These are phyloP conservation scores for Arthrobotrys sinensis DNA, from an alignment of 2,329 filamentous ascomycete species.

Conservation along the genomic window DNA sequence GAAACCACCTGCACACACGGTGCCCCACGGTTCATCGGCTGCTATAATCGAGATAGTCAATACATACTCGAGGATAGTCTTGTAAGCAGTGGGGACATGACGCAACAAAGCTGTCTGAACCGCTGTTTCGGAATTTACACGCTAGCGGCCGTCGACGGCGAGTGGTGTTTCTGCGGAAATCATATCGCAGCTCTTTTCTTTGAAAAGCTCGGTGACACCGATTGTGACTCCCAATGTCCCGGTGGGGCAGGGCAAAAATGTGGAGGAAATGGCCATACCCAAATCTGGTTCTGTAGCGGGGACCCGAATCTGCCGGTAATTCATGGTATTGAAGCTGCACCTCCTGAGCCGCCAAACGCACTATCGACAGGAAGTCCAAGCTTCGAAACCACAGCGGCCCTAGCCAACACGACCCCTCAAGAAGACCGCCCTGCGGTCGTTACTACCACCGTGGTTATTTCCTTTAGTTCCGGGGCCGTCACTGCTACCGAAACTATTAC, in stretches of 20 bases:
- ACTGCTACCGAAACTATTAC: too few species aligned
- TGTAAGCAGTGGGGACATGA: background rate
- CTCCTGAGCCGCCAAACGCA: too few species aligned
- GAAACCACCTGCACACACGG: background rate
- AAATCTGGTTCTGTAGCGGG: background rate
- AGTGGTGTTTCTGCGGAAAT: background rate
- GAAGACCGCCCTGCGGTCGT: too few species aligned
- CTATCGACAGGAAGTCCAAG: background rate
- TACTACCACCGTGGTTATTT: too few species aligned
- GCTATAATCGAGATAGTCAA: background rate
- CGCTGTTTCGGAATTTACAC: background rate
- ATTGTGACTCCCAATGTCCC: background rate
- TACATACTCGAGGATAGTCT: background rate
- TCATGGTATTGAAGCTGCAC: background rate
- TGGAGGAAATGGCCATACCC: background rate
- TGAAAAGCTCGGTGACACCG: background rate
- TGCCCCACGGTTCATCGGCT: background rate
- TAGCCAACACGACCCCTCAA: too few species aligned
- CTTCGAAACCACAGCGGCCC: too few species aligned
- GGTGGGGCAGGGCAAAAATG: background rate
- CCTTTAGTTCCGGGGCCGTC: too few species aligned
- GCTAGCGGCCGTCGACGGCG: slow-evolving; percentile 1
- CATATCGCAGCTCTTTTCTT: background rate
- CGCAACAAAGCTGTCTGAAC: background rate
- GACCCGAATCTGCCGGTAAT: background rate